These are phyloP conservation scores for Backusella westeae DNA, from an alignment of 192 early-diverging fungal genomes.

Conservation along the genomic window DNA sequence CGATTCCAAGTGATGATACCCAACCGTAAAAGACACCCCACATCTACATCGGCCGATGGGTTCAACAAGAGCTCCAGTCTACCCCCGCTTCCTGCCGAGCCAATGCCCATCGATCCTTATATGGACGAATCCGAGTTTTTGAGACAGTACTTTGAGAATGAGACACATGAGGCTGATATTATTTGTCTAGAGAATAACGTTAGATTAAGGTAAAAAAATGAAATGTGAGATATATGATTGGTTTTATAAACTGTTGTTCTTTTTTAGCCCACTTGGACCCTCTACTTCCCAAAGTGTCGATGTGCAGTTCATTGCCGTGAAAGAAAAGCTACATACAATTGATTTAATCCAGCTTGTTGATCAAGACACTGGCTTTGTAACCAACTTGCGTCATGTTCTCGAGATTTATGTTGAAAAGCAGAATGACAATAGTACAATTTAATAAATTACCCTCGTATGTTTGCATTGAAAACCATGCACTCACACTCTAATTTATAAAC, in stretches of 20 bases:
- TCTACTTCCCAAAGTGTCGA: constrained; percentile 55
- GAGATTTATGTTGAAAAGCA: constrained; percentile 35
- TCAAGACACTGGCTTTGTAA: constrained; percentile 60
- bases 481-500: not conserved
- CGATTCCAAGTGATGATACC: constrained; percentile 55
- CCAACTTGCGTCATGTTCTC: constrained; percentile 49
- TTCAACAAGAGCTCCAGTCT: constrained; percentile 21
- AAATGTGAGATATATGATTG: too few relatives aligned
- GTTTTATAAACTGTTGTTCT: too few relatives aligned
- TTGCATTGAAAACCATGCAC: not conserved
- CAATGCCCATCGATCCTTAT: constrained; percentile 51
- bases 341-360: constrained; percentile 58
- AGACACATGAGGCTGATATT: constrained; percentile 58
- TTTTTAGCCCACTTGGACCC: constrained; percentile 46
- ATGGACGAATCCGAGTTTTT: constrained; percentile 57
- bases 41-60: not conserved
- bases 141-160: constrained; percentile 52
- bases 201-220: constrained; percentile 47
- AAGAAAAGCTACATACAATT: constrained; percentile 54
- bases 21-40: constrained; percentile 49
- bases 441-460: too few relatives aligned
- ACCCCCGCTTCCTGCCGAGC: constrained; percentile 43
- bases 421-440: not conserved
- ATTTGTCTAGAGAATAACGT: constrained; percentile 61
- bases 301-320: constrained; percentile 58